Evolutionary conservation across 2,329 filamentous ascomycete genomes (phyloP), one percentile per base, ranked within the genome.

Genomic region (Diaporthe sp.): DNA sequence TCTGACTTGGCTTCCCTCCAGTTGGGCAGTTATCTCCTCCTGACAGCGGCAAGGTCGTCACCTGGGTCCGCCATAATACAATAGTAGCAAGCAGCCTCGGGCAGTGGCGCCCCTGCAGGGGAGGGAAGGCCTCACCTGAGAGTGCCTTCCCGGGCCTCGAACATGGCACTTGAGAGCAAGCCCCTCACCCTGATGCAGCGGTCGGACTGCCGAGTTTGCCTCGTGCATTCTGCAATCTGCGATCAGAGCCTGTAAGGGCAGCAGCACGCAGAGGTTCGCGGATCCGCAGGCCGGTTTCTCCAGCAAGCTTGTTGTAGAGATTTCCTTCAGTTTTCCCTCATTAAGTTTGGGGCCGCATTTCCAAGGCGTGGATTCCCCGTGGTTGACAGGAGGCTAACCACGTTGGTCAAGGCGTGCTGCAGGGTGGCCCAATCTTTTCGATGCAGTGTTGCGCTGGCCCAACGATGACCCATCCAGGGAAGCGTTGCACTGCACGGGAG

Each of bases 391-490:
- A 72, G 65, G 37, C 70, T 70, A 55, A 73, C 59, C 47, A 39
- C 44, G 47, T 73, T 63, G 70, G 70, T 70, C 63, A 70, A 73
- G 72, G 70, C 73, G 50, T 56, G 70, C 55, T 75, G 73, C 73
- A 75, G 70, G 63, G 70, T 56, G 70, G 63, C 63, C 73, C 71
- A 70, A 70, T 56, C 55, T 70, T 72, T 73, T 61, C 65, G 70
- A 68, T 66, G 73, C 73, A 72, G 47, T 69, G 63, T 61, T 70
- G 73, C 61, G 73, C 55, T 73, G 73, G 73, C 73, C 70, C 65
- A 75, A 72, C 70, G 50, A 73, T 63, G 70, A 72, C 47, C 73
- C 61, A 72, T 68, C 55, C 37, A 63, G 63, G 50, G 61, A 50
- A 55, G 55, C 37, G 72, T 63, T 61, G 72, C 39, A 73, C 55